Base-by-base conservation (phyloP, 441 rosid species). In the Pelargonium exstipulatum region DNA sequence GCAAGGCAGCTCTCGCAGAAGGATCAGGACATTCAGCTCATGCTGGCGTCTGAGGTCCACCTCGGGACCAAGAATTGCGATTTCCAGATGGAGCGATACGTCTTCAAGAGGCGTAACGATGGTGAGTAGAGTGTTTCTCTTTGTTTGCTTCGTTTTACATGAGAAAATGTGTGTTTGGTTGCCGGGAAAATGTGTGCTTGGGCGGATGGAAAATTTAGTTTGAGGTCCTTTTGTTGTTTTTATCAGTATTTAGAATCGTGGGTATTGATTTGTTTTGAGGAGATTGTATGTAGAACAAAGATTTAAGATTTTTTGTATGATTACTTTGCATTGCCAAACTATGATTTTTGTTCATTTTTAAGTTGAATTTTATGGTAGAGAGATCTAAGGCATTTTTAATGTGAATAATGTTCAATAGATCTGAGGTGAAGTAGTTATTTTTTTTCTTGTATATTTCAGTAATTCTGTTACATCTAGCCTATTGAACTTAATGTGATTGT, bases 51-150 rank as follows among this genome's bases (percentile, higher is more conserved):
- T 4, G 93, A 92, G 68, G 98, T 92, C 65, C 98, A 92, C 58
- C 87, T 92, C 62, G 95, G 98, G 4, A 90, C 98, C 69, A 92
- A 90, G 73, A 90, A 92, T 69, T 90, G 96, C 63, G 86, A 92
- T 35, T 92, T 76, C 82, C 98, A 90, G 79, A 92, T 92, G 98
- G 96, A 92, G 67, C 92, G 98, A 4, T 92, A 92, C 74, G 96
- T 87, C 32, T 90, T 92, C 88, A 89, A 93, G 83, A 85, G 96
- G 67, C 90, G 97, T 72, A 89, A 85, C 70, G 97, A 92, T 12
- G 98, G 98, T 89, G 80, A 9, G 35, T 57, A n/a, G 12, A 0
- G 4, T 17, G 18, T 18, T n/a, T n/a, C 58, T 32, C 58, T 8
- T 9, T 53, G 13, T 9, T 55, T 18, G 10, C 20, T 55, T 55